Percentiles rank a stretch among this genome's conserved stretches.
These are phyloP conservation scores for Populus simonii DNA, from an alignment of 345 rosid species.

Conservation along the genomic window DNA sequence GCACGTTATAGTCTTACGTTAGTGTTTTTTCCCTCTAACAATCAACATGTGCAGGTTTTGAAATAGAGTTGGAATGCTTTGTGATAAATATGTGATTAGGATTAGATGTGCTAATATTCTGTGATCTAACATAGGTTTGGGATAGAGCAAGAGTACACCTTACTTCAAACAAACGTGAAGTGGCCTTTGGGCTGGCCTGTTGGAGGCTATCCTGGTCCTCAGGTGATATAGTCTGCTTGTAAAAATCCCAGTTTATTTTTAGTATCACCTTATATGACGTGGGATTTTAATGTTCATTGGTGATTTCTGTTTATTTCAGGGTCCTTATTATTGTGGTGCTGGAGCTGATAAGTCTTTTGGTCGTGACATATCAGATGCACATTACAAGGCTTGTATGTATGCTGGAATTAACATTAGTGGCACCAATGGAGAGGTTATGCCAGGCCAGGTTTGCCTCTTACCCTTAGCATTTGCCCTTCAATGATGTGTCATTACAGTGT, in stretches of 20 bases:
- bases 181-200: constrained; percentile 99
- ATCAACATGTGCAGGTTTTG: neutral
- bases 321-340: constrained; percentile 96
- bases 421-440: constrained; percentile 99
- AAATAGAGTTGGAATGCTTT: neutral
- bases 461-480: neutral
- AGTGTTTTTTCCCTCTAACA: neutral
- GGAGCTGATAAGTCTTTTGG: constrained; percentile 97
- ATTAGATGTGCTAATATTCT: neutral
- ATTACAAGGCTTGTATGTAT: constrained; percentile 92
- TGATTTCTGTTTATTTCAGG: constrained; percentile 41
- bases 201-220: constrained; percentile 97
- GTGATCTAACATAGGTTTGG: constrained; percentile 55
- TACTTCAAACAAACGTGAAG: constrained; percentile 71
- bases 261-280: neutral
- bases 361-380: constrained; percentile 97
- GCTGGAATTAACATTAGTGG: constrained; percentile 95
- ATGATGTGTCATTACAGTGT: neutral
- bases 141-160: constrained; percentile 98
- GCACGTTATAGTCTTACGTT: neutral
- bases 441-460: constrained; percentile 70
- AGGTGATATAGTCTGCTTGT: constrained; percentile 43
- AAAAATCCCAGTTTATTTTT: neutral
- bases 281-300: neutral
- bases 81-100: neutral